These are phyloP conservation scores for Cryptococcus sp. DNA, from an alignment of 1,284 basidiomycete species.

Conservation along the genomic window DNA sequence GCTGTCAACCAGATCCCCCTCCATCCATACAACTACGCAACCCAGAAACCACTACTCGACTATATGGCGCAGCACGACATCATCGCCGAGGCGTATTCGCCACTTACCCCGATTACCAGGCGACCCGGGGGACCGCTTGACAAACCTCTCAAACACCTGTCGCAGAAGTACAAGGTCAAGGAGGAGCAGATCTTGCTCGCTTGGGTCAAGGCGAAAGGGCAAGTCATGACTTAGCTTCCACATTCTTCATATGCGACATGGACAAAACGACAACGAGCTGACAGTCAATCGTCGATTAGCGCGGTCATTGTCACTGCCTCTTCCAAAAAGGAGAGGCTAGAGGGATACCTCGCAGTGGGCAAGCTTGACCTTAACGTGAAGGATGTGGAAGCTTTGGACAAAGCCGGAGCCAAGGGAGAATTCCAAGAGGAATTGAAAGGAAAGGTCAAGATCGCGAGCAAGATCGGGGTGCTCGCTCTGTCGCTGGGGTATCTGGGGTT, in stretches of 20 bases:
- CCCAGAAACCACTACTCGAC: conserved; percentile 62
- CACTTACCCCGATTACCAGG: conserved; percentile 60
- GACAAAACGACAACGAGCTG: too few relatives aligned
- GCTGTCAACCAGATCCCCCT: conserved; percentile 73
- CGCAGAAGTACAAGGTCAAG: conserved; percentile 60
- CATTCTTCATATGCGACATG: too few relatives aligned
- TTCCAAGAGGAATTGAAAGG: too few relatives aligned
- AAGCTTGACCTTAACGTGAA: conserved; percentile 39
- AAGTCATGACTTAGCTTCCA: conserved; percentile 3
- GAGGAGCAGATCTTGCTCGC: conserved; percentile 66
- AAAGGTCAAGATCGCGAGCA: too few relatives aligned
- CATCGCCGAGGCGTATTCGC: conserved; percentile 68
- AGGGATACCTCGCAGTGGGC: conserved; percentile 66
- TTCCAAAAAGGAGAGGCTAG: conserved; percentile 63
- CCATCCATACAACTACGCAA: conserved; percentile 67
- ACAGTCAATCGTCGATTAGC: conserved; percentile 3
- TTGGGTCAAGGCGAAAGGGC: conserved; percentile 42
- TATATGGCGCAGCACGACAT: conserved; percentile 63
- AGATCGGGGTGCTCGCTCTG: too few relatives aligned
- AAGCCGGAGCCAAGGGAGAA: too few relatives aligned
- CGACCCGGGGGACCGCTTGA: conserved; percentile 67
- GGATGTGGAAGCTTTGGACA: too few relatives aligned
- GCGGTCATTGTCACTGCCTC: conserved; percentile 64
- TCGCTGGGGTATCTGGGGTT: too few relatives aligned
- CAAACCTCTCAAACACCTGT: conserved; percentile 61